phyloP scores from a whole-genome alignment of 179 eudicot species.

The Carnegiea gigantea region DNA sequence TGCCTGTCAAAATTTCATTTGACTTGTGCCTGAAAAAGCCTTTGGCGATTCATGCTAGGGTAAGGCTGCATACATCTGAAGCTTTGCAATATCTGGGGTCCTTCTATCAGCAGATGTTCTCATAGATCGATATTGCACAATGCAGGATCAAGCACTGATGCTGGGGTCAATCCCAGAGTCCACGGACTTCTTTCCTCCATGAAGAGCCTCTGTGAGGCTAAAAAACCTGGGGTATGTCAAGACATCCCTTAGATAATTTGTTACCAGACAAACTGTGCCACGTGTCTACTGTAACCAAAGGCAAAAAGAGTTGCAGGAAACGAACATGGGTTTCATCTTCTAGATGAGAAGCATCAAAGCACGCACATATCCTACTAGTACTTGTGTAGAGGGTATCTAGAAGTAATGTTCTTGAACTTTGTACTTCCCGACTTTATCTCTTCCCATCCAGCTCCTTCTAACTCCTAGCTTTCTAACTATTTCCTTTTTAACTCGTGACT shows the following conservation, averaged over 20 bases:
- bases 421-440: no score
- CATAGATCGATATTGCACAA: neutral
- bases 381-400: no score
- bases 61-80: neutral
- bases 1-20: neutral
- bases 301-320: neutral
- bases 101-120: neutral
- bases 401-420: no score
- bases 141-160: conserved; percentile 39
- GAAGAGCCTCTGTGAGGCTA: conserved; percentile 54
- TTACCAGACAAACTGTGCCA: neutral
- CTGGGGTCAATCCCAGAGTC: conserved; percentile 40
- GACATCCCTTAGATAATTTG: neutral
- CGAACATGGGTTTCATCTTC: neutral
- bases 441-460: no score
- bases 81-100: neutral
- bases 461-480: no score
- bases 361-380: no score
- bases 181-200: conserved; percentile 54
- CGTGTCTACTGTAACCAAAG: neutral
- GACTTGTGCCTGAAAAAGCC: neutral
- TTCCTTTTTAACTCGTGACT: no score
- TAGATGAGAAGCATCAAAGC: no score
- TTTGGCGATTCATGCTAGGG: neutral
- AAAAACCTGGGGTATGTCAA: conserved; percentile 64